Evolutionary conservation across 192 early-diverging fungal species (phyloP).

Genomic region (Entomortierella beljakovae): DNA sequence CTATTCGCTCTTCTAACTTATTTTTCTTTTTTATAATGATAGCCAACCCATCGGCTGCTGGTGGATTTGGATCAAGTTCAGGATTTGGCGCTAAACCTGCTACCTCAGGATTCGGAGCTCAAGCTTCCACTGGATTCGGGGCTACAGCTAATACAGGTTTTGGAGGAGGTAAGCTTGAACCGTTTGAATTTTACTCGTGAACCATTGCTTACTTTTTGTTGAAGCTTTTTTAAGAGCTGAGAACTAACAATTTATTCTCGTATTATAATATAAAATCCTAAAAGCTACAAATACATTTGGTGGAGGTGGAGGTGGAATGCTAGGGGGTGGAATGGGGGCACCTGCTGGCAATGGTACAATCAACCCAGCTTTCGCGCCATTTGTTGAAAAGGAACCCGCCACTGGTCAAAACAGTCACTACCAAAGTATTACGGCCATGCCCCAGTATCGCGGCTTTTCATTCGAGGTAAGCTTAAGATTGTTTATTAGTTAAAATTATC

Average conservation of each 20-base stretch:
- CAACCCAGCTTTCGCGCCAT: slow-evolving; percentile 64
- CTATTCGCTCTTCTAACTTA: background rate
- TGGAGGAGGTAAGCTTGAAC: slow-evolving; percentile 22
- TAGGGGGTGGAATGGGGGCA: slow-evolving; percentile 23
- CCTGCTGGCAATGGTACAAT: slow-evolving; percentile 61
- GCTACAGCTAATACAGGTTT: slow-evolving; percentile 29
- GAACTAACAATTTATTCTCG: background rate
- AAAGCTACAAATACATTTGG: slow-evolving; percentile 30
- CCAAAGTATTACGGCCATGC: slow-evolving; percentile 86
- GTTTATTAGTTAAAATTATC: background rate
- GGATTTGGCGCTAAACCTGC: slow-evolving; percentile 49
- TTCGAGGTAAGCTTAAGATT: slow-evolving; percentile 69
- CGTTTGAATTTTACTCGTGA: too few relatives aligned
- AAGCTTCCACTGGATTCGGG: slow-evolving; percentile 39
- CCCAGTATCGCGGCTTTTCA: slow-evolving; percentile 84
- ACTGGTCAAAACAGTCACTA: slow-evolving; percentile 70
- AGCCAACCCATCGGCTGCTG: slow-evolving; percentile 17
- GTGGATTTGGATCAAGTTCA: slow-evolving; percentile 42
- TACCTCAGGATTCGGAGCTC: slow-evolving; percentile 39
- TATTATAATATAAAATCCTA: too few relatives aligned
- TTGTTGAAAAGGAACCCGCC: slow-evolving; percentile 59
- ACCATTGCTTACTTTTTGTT: background rate
- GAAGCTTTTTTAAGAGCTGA: background rate
- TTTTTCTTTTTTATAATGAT: background rate
- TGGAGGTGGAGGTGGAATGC: slow-evolving; percentile 46